Evolutionary conservation across 768 basidiomycete species (phyloP), one percentile per base, ranked within the genome.

Genomic region (Hemileccinum rubropunctum): DNA sequence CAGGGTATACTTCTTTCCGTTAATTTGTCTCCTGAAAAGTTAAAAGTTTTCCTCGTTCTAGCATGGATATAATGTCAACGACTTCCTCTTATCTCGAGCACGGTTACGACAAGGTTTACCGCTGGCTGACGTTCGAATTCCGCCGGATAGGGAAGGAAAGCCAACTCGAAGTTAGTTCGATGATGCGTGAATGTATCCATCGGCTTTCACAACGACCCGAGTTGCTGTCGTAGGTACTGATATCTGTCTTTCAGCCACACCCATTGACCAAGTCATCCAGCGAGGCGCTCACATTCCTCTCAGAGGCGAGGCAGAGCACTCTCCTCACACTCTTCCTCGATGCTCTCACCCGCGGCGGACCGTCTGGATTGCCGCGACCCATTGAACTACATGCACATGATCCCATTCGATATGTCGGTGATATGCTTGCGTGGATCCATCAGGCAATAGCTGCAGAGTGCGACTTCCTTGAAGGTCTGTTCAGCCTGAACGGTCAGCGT

Each of bases 381-480:
- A 98, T 99, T 54, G 97, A 98, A 65, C 76, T 99, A 3, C 97
- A 99, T 62, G 97, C 97, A 0, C 97, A 99, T 59, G 97, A 99
- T 65, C 95, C 97, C 0, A 79, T 93, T 57, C 84, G 95, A 28
- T 99, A 99, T 64, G 84, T 95, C 13, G 97, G 97, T 13, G 95
- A 98, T 69, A 98, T 98, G 91, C 82, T 98, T 8, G 95, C 95
- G 0, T 98, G 95, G 95, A 85, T 98, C 1, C 95, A 99, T 68
- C 95, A 98, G 54, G 81, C 88, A 0, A 92, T 97, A 52, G 97
- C 97, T 1, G 89, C 89, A 1, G 97, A 99, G 62, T 86, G 86
- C 38, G 97, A 98, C 70, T 94, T 95, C 59, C 76, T 99, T 18
- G 94, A 98, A 61, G 76, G 82, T 30, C 67, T 98, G 21, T 98